Percentiles rank a stretch among this genome's conserved stretches.
phyloP scores from a whole-genome alignment of 2,329 filamentous ascomycete genomes.

The Fusarium ambrosium region DNA sequence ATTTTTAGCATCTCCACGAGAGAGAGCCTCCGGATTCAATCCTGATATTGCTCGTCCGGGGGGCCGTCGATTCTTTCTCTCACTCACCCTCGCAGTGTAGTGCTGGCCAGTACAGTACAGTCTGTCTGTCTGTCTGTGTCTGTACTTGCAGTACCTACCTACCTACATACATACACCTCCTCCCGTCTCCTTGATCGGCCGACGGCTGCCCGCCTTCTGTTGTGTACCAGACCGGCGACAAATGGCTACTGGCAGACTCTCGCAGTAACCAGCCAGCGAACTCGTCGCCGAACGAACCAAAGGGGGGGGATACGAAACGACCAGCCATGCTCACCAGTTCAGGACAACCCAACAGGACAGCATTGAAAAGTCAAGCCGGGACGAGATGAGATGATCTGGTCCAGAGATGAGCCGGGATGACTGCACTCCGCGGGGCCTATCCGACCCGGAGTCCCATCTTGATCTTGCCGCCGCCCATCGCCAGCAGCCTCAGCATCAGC shows the following conservation, averaged over 20 bases:
- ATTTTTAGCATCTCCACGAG: slow-evolving; percentile 45
- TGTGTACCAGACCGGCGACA: slow-evolving; percentile 40
- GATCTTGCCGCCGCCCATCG: slow-evolving; percentile 50
- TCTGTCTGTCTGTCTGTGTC: neutral
- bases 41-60: slow-evolving; percentile 43
- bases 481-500: slow-evolving; percentile 57
- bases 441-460: slow-evolving; percentile 50
- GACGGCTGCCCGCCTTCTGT: slow-evolving; percentile 42
- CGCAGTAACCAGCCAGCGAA: slow-evolving; percentile 40
- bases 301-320: slow-evolving; percentile 20
- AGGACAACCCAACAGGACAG: slow-evolving; percentile 41
- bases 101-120: neutral
- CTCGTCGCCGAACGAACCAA: slow-evolving; percentile 4
- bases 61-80: slow-evolving; percentile 27
- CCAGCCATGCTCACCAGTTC: slow-evolving; percentile 46
- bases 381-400: slow-evolving; percentile 49
- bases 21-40: slow-evolving; percentile 43
- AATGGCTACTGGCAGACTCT: slow-evolving; percentile 43
- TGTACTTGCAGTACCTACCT: neutral
- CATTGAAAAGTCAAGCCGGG: slow-evolving; percentile 44
- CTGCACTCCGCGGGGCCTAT: slow-evolving; percentile 49
- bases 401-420: slow-evolving; percentile 50
- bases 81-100: neutral
- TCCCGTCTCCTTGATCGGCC: slow-evolving; percentile 35
- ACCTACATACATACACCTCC: slow-evolving; percentile 11